Base-by-base conservation (phyloP, 1,139 yeast genomes). In the Geotrichum siamense region DNA sequence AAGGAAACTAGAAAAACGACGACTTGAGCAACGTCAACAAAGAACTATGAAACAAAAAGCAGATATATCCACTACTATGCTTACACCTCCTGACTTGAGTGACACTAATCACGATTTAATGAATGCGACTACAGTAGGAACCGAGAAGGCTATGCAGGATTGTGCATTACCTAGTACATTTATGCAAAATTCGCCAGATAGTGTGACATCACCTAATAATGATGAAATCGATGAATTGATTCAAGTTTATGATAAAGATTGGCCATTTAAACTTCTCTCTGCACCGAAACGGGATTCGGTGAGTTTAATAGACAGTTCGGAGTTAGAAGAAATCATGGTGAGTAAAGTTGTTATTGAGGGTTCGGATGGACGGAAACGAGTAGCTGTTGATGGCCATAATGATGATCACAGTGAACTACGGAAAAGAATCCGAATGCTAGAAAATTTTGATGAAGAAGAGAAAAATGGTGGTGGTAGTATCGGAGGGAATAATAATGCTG, bases 391-490 rank as follows among this genome's bases (percentile, higher is more conserved):
- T 38, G 6, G 5, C 15, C 31, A 28, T 13, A 25, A 6, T 15
- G 19, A 28, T 17, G 43, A 34, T 25, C 39, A 30, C 23, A 41
- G 44, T 23, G 55, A 56, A 32, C 49, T 58, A 27, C 54, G 62
- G 1, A 54, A 58, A 42, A 52, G 62, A 20, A 58, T 58, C 33
- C 52, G 57, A 36, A 44, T 58, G 48, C 53, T 58, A 60, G 62
- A 58, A 41, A n/a, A 13, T 12, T 31, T 6, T 6, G 59, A 57
- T 17, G 43, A 37, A 22, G 48, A 43, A 13, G 39, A 38, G 10
- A n/a, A 16, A 9, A 22, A 5, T 22, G 28, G 31, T 13, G 40
- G 13, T 34, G 21, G 10, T 16, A 20, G 15, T 5, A 35, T 8
- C 10, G 26, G n/a, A n/a, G n/a, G n/a, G n/a, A n/a, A n/a, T n/a